Base-by-base conservation (phyloP, 345 rosid genomes). In the Hibiscus syriacus region DNA sequence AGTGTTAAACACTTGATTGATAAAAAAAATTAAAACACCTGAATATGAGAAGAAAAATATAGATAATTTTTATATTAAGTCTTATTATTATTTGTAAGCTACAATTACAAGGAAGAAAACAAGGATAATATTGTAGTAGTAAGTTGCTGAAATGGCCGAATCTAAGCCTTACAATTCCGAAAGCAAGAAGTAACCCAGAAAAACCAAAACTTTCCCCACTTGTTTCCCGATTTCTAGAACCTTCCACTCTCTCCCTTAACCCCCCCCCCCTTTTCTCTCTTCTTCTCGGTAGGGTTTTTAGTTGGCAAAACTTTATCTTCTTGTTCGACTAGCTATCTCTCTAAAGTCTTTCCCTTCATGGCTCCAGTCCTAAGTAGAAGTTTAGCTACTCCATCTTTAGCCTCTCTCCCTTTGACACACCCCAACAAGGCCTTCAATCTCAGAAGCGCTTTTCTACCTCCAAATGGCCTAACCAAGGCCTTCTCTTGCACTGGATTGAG, bases 361-460 rank as follows among this genome's bases (percentile, higher is more conserved):
- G 95, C 98, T 79, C 90, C 92, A 12, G 89, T 80, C 69, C 74
- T 90, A 12, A 83, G 90, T 81, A 81, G 95, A 83, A 79, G 85
- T 73, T 78, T 88, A 27, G 72, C 76, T 41, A 65, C 84, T 14
- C 64, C 78, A 55, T 74, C 89, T 63, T 48, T 84, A 26, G 66
- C 86, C 55, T 82, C 89, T 1, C 74, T 90, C 26, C 78, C 96
- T 29, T 74, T 76, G 46, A 78, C 50, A 67, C 76, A 72, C 38
- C 73, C 72, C 55, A 57, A 26, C 55, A 81, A 74, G 68, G 71
- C 74, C 46, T 72, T 76, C 11, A 59, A 66, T 77, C 78, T 77
- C 3, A 72, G 81, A 79, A 85, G 69, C 38, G 69, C 82, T 49
- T 86, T 80, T 72, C 59, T 81, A 3, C 89, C 92, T 0, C 83